Percentiles rank a stretch among this genome's conserved stretches.
Evolutionary conservation across 257 asterid genomes (phyloP).

Genomic region (Asclepias syriaca): DNA sequence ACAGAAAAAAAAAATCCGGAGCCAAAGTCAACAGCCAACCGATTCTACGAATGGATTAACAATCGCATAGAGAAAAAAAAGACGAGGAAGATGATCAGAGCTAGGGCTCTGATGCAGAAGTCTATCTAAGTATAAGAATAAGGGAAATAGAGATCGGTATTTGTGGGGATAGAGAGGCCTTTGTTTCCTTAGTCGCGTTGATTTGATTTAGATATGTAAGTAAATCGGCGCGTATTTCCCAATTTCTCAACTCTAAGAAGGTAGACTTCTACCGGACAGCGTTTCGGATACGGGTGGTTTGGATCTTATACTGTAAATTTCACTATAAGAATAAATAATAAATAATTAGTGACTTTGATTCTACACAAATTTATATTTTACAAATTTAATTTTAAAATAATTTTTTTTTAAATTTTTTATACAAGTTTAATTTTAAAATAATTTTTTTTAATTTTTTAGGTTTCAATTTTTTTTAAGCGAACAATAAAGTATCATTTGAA

Average conservation of each 20-base stretch:
- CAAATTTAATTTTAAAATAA: too few species aligned
- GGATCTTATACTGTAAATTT: neutral
- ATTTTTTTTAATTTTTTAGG: too few species aligned
- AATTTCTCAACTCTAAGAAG: neutral
- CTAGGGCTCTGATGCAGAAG: neutral
- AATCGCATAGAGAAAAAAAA: neutral
- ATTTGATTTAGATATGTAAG: neutral
- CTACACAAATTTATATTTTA: too few species aligned
- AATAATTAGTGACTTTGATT: too few species aligned
- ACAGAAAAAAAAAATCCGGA: too few species aligned
- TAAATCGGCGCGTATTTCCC: slow-evolving; percentile 1
- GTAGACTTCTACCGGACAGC: neutral
- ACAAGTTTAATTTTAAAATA: too few species aligned
- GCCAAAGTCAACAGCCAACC: neutral
- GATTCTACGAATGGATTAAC: neutral
- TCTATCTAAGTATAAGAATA: neutral
- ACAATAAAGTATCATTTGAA: too few species aligned
- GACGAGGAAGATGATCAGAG: neutral
- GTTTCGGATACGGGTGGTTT: neutral
- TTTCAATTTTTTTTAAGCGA: too few species aligned
- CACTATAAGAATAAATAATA: neutral
- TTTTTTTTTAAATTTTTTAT: too few species aligned
- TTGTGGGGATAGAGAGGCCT: neutral
- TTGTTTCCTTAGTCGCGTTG: slow-evolving; percentile 6
- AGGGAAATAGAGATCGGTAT: neutral